Conservation (phyloP, 208 protist genomes). For the Trypanosoma vivax region DNA sequence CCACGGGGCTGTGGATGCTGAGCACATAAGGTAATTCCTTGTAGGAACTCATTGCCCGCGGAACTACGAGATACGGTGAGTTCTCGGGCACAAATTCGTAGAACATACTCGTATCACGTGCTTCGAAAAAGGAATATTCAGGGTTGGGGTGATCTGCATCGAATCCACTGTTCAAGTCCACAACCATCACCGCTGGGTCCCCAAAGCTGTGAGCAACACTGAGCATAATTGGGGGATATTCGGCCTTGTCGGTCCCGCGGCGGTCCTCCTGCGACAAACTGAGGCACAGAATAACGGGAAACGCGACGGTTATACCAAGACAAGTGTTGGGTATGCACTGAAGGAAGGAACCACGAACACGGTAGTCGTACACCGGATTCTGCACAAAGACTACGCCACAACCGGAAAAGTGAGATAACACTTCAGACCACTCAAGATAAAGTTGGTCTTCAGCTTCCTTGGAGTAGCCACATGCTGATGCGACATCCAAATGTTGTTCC, state of each 20-base stretch:
- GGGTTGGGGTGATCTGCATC: conserved; percentile 67
- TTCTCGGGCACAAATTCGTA: conserved; percentile 66
- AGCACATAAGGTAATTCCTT: conserved; percentile 52
- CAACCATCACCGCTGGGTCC: conserved; percentile 31
- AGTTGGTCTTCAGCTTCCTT: conserved; percentile 48
- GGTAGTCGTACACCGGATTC: conserved; percentile 64
- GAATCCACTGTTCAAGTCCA: conserved; percentile 70
- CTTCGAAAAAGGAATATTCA: conserved; percentile 70
- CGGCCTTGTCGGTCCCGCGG: conserved; percentile 54
- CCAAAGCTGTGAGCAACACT: conserved; percentile 62
- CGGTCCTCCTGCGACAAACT: conserved; percentile 72
- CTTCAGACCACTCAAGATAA: conserved; percentile 78
- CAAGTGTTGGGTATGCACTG: conserved; percentile 57
- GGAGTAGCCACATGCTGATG: conserved; percentile 36
- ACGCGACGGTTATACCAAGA: conserved; percentile 51
- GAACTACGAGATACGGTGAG: conserved; percentile 77
- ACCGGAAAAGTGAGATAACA: conserved; percentile 54
- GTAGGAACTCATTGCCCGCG: conserved; percentile 49
- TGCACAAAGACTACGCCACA: conserved; percentile 78
- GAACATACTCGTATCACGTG: conserved; percentile 69
- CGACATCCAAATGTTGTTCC: conserved; percentile 43
- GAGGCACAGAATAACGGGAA: conserved; percentile 41
- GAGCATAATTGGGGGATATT: conserved; percentile 72
- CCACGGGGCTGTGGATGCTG: conserved; percentile 40
- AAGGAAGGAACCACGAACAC: conserved; percentile 69